A percentile compares a stretch with the other conserved stretches of the same genome.
These are phyloP conservation scores for Chlorella sp. DNA, from an alignment of 139 green algal genomes.

Conservation along the genomic window DNA sequence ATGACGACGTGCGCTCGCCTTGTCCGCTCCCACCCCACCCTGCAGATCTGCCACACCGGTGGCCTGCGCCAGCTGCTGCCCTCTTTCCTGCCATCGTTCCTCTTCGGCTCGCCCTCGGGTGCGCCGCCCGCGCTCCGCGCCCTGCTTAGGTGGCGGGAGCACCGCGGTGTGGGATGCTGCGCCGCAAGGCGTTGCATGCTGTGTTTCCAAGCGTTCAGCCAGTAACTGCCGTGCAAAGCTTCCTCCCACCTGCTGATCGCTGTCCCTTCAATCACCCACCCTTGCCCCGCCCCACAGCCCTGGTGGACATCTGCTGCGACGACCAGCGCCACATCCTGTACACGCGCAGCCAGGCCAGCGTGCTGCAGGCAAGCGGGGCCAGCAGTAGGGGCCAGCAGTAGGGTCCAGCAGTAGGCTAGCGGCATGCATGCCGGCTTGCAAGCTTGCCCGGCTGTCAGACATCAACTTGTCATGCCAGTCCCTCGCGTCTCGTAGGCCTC, in stretches of 20 bases:
- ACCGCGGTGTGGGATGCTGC: too few relatives aligned
- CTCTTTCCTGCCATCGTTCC: constrained; percentile 71
- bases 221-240: too few relatives aligned
- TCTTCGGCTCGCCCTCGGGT: constrained; percentile 54
- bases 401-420: neutral
- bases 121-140: neutral
- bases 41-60: constrained; percentile 59
- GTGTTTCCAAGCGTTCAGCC: too few relatives aligned
- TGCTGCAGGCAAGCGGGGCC: constrained; percentile 55
- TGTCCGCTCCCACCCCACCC: too few relatives aligned
- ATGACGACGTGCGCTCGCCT: neutral
- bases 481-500: too few relatives aligned
- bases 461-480: neutral
- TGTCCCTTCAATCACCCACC: neutral
- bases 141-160: too few relatives aligned
- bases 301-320: constrained; percentile 84
- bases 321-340: constrained; percentile 87
- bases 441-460: neutral
- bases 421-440: neutral
- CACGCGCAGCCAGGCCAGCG: constrained; percentile 65
- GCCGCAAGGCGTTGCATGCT: too few relatives aligned
- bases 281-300: constrained; percentile 8
- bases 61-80: constrained; percentile 68
- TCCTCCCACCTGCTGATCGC: too few relatives aligned
- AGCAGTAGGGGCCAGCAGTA: too few relatives aligned